phyloP scores from a whole-genome alignment of 2,329 filamentous ascomycete species.

The Ophiostoma australiae region DNA sequence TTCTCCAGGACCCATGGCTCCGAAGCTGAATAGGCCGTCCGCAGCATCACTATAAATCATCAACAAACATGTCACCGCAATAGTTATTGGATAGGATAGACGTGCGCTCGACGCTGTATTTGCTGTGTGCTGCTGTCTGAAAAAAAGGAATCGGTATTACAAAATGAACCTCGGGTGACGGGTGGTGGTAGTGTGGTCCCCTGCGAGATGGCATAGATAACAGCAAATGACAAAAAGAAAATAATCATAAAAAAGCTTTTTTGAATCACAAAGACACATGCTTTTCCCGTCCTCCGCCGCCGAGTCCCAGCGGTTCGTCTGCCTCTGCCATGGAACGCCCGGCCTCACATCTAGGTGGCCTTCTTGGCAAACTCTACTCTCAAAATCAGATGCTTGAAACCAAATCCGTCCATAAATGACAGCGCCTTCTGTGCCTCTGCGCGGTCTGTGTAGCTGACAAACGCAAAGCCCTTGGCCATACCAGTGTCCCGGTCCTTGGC shows the following conservation, averaged over 20 bases:
- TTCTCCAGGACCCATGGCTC: background rate
- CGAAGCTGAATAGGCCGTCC: background rate
- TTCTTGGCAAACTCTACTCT: conserved; percentile 85
- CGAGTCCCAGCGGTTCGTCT: too few relatives aligned
- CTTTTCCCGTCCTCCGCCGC: background rate
- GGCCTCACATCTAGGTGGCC: conserved; percentile 38
- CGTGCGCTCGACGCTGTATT: conserved; percentile 6
- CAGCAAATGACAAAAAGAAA: conserved; percentile 9
- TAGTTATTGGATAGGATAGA: background rate
- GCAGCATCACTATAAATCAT: background rate
- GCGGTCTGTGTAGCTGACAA: conserved; percentile 93
- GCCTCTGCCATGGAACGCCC: background rate
- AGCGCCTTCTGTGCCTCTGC: conserved; percentile 77
- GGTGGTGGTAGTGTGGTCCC: background rate
- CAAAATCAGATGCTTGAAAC: conserved; percentile 82
- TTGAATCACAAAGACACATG: conserved; percentile 2
- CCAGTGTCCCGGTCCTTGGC: conserved; percentile 97
- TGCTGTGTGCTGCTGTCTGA: background rate
- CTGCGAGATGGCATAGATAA: background rate
- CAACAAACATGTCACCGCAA: background rate
- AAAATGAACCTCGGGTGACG: background rate
- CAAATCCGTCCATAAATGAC: conserved; percentile 77
- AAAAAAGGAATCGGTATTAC: background rate
- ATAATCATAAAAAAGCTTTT: background rate
- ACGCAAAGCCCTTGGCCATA: conserved; percentile 95